Percentiles rank a stretch among this genome's conserved stretches.
Conservation (phyloP, 768 basidiomycete species). For the Rickenella mellea region DNA sequence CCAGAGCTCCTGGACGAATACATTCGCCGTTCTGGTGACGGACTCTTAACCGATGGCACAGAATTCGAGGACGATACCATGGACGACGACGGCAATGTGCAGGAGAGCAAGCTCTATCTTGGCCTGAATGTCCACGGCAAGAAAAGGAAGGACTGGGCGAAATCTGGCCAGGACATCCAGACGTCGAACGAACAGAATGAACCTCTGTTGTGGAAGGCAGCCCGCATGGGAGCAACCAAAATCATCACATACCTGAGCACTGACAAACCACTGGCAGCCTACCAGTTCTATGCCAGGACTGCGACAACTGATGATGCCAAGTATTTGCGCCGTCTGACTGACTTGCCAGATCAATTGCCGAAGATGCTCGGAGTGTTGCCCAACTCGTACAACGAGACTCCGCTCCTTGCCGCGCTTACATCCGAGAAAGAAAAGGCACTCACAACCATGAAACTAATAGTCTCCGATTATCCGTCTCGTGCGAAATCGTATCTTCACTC, state of each 20-base stretch:
- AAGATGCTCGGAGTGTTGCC: slow-evolving; percentile 43
- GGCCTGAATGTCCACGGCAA: slow-evolving; percentile 58
- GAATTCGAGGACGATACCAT: slow-evolving; percentile 13
- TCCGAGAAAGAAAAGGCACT: slow-evolving; percentile 11
- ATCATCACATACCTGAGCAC: slow-evolving; percentile 40
- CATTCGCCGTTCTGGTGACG: slow-evolving; percentile 40
- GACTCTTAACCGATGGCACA: slow-evolving; percentile 8
- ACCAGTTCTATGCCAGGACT: slow-evolving; percentile 35
- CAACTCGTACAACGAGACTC: slow-evolving; percentile 41
- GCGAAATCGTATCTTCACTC: slow-evolving; percentile 2
- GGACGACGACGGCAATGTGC: slow-evolving; percentile 24
- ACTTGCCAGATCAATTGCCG: slow-evolving; percentile 33
- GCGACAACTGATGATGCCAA: slow-evolving; percentile 33
- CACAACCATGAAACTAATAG: neutral
- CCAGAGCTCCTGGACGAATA: slow-evolving; percentile 46
- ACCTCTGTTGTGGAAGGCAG: slow-evolving; percentile 36
- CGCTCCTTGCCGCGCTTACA: slow-evolving; percentile 35
- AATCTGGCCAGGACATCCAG: slow-evolving; percentile 36
- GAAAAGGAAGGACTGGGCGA: slow-evolving; percentile 45
- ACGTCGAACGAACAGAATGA: slow-evolving; percentile 1
- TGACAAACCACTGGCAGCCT: slow-evolving; percentile 39
- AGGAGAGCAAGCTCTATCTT: slow-evolving; percentile 30
- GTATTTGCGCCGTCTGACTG: slow-evolving; percentile 27
- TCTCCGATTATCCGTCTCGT: slow-evolving; percentile 1
- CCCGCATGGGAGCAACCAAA: slow-evolving; percentile 9